Conservation (phyloP, 139 green algal genomes). For the Chlorokybus atmophyticus region DNA sequence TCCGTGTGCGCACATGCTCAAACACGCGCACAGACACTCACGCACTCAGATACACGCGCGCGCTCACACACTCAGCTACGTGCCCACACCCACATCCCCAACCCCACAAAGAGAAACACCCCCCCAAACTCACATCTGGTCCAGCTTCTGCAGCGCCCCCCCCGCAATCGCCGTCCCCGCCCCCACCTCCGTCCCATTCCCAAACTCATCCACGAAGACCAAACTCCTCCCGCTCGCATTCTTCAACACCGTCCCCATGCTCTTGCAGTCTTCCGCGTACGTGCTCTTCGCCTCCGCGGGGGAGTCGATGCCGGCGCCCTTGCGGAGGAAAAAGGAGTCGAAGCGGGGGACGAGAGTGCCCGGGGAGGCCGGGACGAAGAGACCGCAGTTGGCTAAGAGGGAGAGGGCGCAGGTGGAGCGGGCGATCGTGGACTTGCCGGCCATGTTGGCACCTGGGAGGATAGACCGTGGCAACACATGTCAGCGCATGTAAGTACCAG, state of each 20-base stretch:
- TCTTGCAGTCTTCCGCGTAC: slow-evolving; percentile 74
- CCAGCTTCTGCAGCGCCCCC: slow-evolving; percentile 52
- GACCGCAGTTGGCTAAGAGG: slow-evolving; percentile 66
- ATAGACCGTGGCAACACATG: too few species aligned
- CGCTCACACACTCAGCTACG: too few species aligned
- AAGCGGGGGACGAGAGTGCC: slow-evolving; percentile 37
- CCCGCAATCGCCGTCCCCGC: slow-evolving; percentile 47
- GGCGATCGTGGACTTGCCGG: slow-evolving; percentile 77
- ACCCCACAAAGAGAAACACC: not conserved
- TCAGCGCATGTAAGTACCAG: too few species aligned
- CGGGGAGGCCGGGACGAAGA: not conserved
- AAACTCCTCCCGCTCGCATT: slow-evolving; percentile 27
- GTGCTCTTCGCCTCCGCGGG: slow-evolving; percentile 60
- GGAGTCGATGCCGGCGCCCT: slow-evolving; percentile 49
- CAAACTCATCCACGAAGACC: slow-evolving; percentile 79
- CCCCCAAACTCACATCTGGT: not conserved
- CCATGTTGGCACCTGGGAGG: slow-evolving; percentile 80
- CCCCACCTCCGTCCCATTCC: slow-evolving; percentile 76
- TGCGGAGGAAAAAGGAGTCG: slow-evolving; percentile 67
- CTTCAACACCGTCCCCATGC: slow-evolving; percentile 19
- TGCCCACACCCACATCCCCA: too few species aligned
- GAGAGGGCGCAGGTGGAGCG: slow-evolving; percentile 47
- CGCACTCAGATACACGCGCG: too few species aligned
- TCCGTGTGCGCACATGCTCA: too few species aligned
- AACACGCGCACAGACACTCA: too few species aligned